Evolutionary conservation across 2,329 filamentous ascomycete genomes (phyloP), one percentile per base, ranked within the genome.

Genomic region (Fusarium pilosicola): DNA sequence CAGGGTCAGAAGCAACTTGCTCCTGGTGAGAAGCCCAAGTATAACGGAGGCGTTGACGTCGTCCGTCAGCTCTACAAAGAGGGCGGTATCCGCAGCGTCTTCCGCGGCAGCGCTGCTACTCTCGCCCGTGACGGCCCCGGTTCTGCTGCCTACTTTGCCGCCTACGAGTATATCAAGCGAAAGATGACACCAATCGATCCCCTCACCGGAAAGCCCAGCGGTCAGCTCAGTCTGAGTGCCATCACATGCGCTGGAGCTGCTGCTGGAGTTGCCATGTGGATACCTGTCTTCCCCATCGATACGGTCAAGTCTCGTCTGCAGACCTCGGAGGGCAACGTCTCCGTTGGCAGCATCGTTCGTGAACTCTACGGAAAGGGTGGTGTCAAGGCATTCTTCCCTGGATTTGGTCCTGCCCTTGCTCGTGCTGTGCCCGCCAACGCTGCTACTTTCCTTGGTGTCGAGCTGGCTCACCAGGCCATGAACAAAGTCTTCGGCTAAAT

Each of bases 191-290:
- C 96, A 46, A 90, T 93, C 79, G 94, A 98, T 79, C 91, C 90
- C 7, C 84, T 88, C 24, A 90, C 88, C 1, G 94, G 94, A 30
- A 91, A 92, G 79, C 89, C 93, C 5, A 89, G 87, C 9, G 95
- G 95, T 46, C 87, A 96, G 77, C 85, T 98, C 65, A 96, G 93
- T 78, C 86, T 99, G 72, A 85, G 90, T 5, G 96, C 96, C 17
- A 89, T 99, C 65, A 94, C 95, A 78, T 89, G 90, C 34, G 96
- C 96, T 5, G 96, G 96, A 77, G 96, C 94, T 72, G 93, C 92
- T 8, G 96, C 96, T 1, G 96, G 96, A 80, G 90, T 99, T 32
- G 96, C 96, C 72, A 99, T 99, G 96, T 99, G 96, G 96, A 96
- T 98, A 76, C 95, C 96, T 61, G 95, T 99, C 46, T 99, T 99